Conservation (phyloP, 257 asterid genomes). For the Anisodus tanguticus region DNA sequence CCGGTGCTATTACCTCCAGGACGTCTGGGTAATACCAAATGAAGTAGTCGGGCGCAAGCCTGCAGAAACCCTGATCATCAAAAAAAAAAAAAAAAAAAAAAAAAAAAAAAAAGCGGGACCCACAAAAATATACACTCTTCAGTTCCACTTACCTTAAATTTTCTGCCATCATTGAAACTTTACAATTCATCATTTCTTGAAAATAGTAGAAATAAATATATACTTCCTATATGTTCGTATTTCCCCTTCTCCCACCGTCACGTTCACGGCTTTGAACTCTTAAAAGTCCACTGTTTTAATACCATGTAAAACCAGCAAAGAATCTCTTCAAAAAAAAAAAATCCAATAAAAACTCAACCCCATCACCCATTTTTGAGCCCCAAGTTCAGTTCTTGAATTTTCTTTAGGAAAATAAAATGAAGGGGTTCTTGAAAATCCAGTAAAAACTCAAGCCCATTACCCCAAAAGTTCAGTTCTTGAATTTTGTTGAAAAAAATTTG, state of each 20-base stretch:
- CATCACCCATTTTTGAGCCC: background rate
- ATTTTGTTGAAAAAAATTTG: background rate
- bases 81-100: too few species aligned
- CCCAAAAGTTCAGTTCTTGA: background rate
- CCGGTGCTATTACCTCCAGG: too few species aligned
- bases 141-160: background rate
- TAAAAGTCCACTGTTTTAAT: slow-evolving; percentile 17
- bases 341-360: background rate
- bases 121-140: background rate
- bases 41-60: too few species aligned
- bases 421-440: background rate
- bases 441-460: background rate
- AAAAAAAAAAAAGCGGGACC: background rate
- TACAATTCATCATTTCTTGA: background rate
- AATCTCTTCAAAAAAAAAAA: background rate
- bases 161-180: background rate
- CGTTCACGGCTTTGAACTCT: background rate
- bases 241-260: background rate
- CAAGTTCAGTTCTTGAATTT: background rate
- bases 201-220: background rate
- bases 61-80: too few species aligned
- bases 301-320: slow-evolving; percentile 21
- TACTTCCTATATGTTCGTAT: background rate
- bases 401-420: background rate
- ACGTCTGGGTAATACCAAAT: too few species aligned